Percentiles rank a stretch among this genome's conserved stretches.
These are phyloP conservation scores for Tuber indicum DNA, from an alignment of 495 filamentous ascomycete species.

Conservation along the genomic window DNA sequence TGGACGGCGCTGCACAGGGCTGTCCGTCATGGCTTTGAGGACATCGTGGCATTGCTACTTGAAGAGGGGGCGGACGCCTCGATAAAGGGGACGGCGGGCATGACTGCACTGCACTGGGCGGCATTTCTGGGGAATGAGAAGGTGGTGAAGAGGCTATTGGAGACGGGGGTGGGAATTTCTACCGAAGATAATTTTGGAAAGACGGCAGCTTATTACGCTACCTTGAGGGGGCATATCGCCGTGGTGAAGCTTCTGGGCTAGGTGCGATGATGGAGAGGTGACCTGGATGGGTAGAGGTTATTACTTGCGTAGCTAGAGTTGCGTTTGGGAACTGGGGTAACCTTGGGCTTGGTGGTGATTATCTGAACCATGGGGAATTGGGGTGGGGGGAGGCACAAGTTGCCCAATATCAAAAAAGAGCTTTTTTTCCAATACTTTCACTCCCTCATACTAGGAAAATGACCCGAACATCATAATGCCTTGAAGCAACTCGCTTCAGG, in stretches of 20 bases:
- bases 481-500: background rate
- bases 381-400: background rate
- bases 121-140: conserved; percentile 10
- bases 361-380: background rate
- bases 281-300: background rate
- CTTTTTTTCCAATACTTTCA: background rate
- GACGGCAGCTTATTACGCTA: background rate
- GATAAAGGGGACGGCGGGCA: background rate
- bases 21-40: background rate
- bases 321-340: background rate
- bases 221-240: background rate
- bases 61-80: background rate
- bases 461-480: background rate
- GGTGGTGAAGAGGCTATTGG: conserved; percentile 12
- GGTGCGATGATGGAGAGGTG: background rate
- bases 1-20: background rate
- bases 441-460: background rate
- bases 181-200: conserved; percentile 13
- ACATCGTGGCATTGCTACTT: background rate
- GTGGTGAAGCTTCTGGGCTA: background rate
- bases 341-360: background rate
- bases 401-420: background rate
- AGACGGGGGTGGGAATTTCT: conserved; percentile 14
- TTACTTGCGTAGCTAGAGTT: background rate
- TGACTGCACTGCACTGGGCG: conserved; percentile 12